Evolutionary conservation across 805 yeast genomes (phyloP), one percentile per base, ranked within the genome.

Genomic region (Saturnispora diversa): DNA sequence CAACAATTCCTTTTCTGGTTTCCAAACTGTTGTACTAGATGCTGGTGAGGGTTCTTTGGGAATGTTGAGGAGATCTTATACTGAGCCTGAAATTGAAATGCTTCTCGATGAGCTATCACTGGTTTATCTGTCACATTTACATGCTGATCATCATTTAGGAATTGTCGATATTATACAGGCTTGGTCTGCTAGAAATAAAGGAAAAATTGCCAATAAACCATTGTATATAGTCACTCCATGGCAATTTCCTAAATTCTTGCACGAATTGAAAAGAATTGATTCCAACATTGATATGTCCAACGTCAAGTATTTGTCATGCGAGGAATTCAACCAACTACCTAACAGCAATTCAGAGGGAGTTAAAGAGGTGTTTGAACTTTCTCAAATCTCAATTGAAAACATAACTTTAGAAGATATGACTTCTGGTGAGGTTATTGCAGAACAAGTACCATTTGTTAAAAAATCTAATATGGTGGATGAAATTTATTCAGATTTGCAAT

Each of bases 81-180:
- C 79, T 0, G 64, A 66, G 8, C 64, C 63, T 1, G 69, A 69
- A 13, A 47, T 66, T 2, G 51, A 53, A 2, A 33, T 19, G 39
- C 31, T 82, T 2, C 67, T 88, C 46, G 48, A 61, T 30, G 94
- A 88, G 51, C 60, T 88, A 43, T 64, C 71, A 24, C 43, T 84
- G 40, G 64, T 90, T 16, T 84, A 75, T 52, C 64, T 92, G 40
- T 82, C 94, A 50, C 99, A 92, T 65, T 66, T 90, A 51, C 99
- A 92, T 60, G 98, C 97, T 0, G 99, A 92, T 57, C 99, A 92
- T 58, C 97, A 90, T 59, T 63, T 92, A 31, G 99, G 99, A 0
- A 67, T 84, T 5, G 63, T 82, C 7, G 72, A 85, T 5, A 58
- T 92, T 3, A 66, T 92, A 21, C 66, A 68, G 28, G 76, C 75